Evolutionary conservation across 2,329 filamentous ascomycete genomes (phyloP), one percentile per base, ranked within the genome.

Genomic region (Fusarium torreyae): DNA sequence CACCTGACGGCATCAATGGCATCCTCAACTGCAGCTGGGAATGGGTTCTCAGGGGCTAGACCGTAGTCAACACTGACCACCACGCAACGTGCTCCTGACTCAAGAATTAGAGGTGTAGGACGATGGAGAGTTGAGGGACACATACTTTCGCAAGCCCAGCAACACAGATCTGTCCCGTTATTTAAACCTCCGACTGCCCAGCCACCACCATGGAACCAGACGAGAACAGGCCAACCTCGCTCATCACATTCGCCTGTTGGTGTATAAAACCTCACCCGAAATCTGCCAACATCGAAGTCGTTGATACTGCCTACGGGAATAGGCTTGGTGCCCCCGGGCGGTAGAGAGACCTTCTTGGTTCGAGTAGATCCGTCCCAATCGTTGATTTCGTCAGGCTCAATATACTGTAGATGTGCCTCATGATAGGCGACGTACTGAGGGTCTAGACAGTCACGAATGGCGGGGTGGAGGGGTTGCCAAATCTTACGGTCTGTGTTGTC

Each of bases 201-300:
- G 4, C 80, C 80, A 7, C 80, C 80, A 22, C 80, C 80, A 44
- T 82, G 80, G 24, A 77, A 78, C 80, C 80, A 82, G 10, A 82
- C 54, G n/a, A 81, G 72, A 7, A 74, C 70, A 4, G 80, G 79
- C 79, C 79, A 81, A 4, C 77, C 79, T 7, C 59, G 58, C 1
- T 55, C 54, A 8, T 76, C 74, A 20, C 61, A 49, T 3, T 69
- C 43, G 4, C 70, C 69, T 2, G 62, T 66, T 4, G 79, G 80
- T 4, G 67, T 73, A 51, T 79, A 81, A 9, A 77, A 70, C n/a
- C 80, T 72, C 7, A 77, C 70, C 6, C 70, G 66, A 31, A 79
- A 79, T 13, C 66, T 66, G 7, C 63, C 71, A 1, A 81, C 55
- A 1, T 72, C 60, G 6, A 75, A 49, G 42, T 80, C 79, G 3